A percentile compares a stretch with the other conserved stretches of the same genome.
These are phyloP conservation scores for Ilyonectria destructans DNA, from an alignment of 2,329 filamentous ascomycete genomes.

Conservation along the genomic window DNA sequence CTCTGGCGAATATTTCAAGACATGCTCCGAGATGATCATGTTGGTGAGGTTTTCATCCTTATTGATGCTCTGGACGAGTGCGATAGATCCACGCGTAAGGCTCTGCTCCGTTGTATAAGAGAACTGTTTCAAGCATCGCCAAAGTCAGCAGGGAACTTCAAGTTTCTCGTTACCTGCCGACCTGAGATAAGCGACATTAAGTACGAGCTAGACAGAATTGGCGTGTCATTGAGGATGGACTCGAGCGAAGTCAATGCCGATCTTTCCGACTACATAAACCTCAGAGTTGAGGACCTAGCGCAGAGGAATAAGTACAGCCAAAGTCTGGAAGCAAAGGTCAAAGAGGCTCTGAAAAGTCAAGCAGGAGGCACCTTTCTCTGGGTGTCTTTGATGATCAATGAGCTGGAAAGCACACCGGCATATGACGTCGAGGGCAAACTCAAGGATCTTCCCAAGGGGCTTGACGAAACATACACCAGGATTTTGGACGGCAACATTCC, in stretches of 20 bases:
- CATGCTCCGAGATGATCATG: background rate
- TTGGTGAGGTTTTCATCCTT: background rate
- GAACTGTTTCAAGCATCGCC: background rate
- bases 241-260: background rate
- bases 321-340: background rate
- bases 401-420: background rate
- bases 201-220: background rate
- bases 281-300: background rate
- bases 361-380: conserved; percentile 12
- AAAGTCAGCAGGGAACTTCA: background rate
- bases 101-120: background rate
- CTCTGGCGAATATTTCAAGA: background rate
- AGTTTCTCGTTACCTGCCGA: background rate
- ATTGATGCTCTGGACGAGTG: conserved; percentile 7
- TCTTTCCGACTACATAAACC: background rate
- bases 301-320: background rate
- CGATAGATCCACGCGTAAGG: background rate
- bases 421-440: background rate
- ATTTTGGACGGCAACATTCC: background rate
- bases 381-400: conserved; percentile 6
- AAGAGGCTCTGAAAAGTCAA: background rate
- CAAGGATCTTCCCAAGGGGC: background rate
- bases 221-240: background rate
- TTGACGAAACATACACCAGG: background rate
- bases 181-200: background rate